These are phyloP conservation scores for Claviceps sp. DNA, from an alignment of 2,329 filamentous ascomycete species.

Conservation along the genomic window DNA sequence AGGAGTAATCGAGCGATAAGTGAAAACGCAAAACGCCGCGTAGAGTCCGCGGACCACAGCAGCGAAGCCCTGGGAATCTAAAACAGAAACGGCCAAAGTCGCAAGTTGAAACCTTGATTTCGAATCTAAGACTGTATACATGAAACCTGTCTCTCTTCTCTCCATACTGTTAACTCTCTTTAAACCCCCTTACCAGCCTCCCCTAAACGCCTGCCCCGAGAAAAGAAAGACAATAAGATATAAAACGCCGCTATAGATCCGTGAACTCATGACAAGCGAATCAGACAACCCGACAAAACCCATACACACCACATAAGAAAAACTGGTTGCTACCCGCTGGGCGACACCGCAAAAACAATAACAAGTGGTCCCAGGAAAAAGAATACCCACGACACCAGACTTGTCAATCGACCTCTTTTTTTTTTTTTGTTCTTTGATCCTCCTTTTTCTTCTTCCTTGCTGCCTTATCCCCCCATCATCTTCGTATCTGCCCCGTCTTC, in stretches of 20 bases:
- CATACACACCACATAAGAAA: not conserved
- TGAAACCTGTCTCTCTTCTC: not conserved
- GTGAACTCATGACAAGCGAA: not conserved
- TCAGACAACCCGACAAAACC: not conserved
- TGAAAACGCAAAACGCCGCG: no score
- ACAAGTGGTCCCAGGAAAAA: no score
- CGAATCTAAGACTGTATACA: not conserved
- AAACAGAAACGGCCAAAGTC: no score
- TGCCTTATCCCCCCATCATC: no score
- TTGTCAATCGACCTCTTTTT: not conserved
- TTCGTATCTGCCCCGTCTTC: not conserved
- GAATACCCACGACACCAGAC: not conserved
- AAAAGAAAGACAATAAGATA: not conserved
- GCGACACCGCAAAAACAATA: not conserved
- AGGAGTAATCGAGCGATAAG: not conserved
- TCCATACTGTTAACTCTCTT: not conserved
- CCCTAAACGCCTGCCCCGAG: not conserved
- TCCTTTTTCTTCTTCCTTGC: no score
- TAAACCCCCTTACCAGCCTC: not conserved
- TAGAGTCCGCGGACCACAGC: no score
- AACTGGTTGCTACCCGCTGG: not conserved
- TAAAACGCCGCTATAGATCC: not conserved
- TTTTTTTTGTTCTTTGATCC: not conserved
- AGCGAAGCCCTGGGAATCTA: no score
- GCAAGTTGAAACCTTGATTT: no score